Base-by-base conservation (phyloP, 2,329 filamentous ascomycete species). In the Neobulgaria alba region DNA sequence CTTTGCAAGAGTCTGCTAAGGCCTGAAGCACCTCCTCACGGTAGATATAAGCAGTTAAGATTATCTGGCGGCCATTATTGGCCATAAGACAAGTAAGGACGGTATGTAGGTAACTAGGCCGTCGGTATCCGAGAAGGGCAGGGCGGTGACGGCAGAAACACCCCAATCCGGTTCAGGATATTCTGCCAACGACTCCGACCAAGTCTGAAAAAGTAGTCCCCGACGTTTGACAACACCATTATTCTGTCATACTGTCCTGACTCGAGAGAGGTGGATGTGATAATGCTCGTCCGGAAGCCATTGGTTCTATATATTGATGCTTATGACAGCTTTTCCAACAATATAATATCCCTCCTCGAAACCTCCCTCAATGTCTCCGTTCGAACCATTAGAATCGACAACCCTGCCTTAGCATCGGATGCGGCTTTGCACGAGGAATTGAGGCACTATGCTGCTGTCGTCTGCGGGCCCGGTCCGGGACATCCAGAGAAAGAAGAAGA, bases 311-410 rank as follows among this genome's bases (percentile, higher is more conserved):
- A 94, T 64, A 72, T 98, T 52, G 92, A 96, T 62, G 89, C 90
- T 47, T 94, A 94, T 64, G 92, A 98, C 67, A 95, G 89, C 31
- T 98, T 95, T 64, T 86, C 88, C 41, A 89, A 94, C 65, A 96
- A 95, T 65, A 92, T 96, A 55, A 79, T 93, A 39, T 80, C 85
- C 4, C 75, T 95, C 23, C 71, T 96, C 34, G 75, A 82, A 52
- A 77, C 81, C 3, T 71, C 77, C 3, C 71, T 94, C 7, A 65
- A 72, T 44, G 82, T 75, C 15, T 68, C 79, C 12, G 81, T 94
- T 23, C 74, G 75, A 33, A 75, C 84, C 32, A 69, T 94, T 44
- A 77, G 75, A 48, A 88, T 93, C 53, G 85, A 86, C 54, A 68
- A 68, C n/a, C 61, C 68, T 3, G 66, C 72, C 39, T 66, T 75